These are phyloP conservation scores for Leccinum fallax DNA, from an alignment of 1,284 basidiomycete species.

Conservation along the genomic window DNA sequence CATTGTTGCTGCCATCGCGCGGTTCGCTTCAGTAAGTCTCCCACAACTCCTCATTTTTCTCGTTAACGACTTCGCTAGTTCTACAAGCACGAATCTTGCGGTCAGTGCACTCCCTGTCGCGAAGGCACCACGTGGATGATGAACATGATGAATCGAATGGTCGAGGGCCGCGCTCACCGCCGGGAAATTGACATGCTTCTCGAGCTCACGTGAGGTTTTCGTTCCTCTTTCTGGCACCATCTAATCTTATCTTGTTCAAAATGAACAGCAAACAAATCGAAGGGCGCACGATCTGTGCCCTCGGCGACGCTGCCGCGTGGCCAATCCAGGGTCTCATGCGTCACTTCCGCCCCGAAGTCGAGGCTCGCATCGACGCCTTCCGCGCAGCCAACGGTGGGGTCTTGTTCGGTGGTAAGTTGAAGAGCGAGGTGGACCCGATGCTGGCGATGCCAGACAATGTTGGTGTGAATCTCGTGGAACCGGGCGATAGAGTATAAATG, in stretches of 20 bases:
- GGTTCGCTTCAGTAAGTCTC: slow-evolving; percentile 77
- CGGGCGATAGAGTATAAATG: slow-evolving; percentile 35
- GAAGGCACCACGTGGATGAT: slow-evolving; percentile 98
- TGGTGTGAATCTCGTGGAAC: slow-evolving; percentile 52
- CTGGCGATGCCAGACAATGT: slow-evolving; percentile 85
- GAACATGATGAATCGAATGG: slow-evolving; percentile 97
- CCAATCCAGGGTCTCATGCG: slow-evolving; percentile 96
- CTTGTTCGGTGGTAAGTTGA: slow-evolving; percentile 84
- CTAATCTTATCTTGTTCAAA: slow-evolving; percentile 20
- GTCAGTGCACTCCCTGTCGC: slow-evolving; percentile 96
- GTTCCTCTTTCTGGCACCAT: slow-evolving; percentile 3
- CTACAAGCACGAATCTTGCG: slow-evolving; percentile 99
- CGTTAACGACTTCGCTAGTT: slow-evolving; percentile 49
- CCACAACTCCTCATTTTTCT: background rate
- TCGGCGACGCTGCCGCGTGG: slow-evolving; percentile 98
- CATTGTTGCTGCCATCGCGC: slow-evolving; percentile 89
- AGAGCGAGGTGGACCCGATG: slow-evolving; percentile 69
- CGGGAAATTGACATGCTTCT: slow-evolving; percentile 98
- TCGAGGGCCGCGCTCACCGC: slow-evolving; percentile 85
- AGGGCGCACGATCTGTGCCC: slow-evolving; percentile 93
- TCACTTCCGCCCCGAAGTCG: slow-evolving; percentile 95
- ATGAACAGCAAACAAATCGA: slow-evolving; percentile 87
- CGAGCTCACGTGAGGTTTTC: slow-evolving; percentile 75
- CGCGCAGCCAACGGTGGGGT: slow-evolving; percentile 82
- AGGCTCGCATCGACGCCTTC: slow-evolving; percentile 83